Percentiles rank a stretch among this genome's conserved stretches.
phyloP scores from a whole-genome alignment of 441 rosid genomes.

The Aquilaria agallochum region DNA sequence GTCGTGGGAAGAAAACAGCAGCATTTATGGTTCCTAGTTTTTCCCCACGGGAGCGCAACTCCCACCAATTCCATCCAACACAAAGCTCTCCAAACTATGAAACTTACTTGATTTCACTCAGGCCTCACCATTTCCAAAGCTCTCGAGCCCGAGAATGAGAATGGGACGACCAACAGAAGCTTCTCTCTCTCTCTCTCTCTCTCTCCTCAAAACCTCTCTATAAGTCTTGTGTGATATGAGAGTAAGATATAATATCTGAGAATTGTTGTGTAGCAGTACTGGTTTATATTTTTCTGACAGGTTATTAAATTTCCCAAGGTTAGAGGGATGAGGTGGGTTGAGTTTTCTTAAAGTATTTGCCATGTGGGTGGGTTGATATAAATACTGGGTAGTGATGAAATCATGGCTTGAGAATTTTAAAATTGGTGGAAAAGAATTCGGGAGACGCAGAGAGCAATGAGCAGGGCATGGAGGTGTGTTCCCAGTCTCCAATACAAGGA shows the following conservation, averaged over 20 bases:
- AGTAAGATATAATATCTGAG: no score
- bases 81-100: constrained; percentile 27
- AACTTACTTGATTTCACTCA: constrained; percentile 28
- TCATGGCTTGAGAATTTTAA: constrained; percentile 39
- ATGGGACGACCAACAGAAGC: constrained; percentile 7
- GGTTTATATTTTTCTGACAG: constrained; percentile 22
- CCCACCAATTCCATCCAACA: constrained; percentile 41
- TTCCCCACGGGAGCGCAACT: constrained; percentile 33
- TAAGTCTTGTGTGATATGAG: no score
- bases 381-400: constrained; percentile 63
- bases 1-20: constrained; percentile 44
- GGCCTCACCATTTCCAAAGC: constrained; percentile 49
- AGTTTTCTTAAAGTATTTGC: constrained; percentile 47
- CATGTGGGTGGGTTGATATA: constrained; percentile 67
- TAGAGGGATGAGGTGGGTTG: constrained; percentile 22
- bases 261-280: no score
- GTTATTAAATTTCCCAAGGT: constrained; percentile 8
- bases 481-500: constrained; percentile 72
- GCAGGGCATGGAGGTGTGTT: constrained; percentile 33
- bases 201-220: neutral
- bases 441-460: constrained; percentile 17
- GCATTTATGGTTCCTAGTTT: constrained; percentile 25
- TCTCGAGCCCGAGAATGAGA: constrained; percentile 21
- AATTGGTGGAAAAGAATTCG: constrained; percentile 11
- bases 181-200: constrained; percentile 8